Percentiles rank a stretch among this genome's conserved stretches.
phyloP scores from a whole-genome alignment of 306 rosid species.

The Prinsepia uniflora region DNA sequence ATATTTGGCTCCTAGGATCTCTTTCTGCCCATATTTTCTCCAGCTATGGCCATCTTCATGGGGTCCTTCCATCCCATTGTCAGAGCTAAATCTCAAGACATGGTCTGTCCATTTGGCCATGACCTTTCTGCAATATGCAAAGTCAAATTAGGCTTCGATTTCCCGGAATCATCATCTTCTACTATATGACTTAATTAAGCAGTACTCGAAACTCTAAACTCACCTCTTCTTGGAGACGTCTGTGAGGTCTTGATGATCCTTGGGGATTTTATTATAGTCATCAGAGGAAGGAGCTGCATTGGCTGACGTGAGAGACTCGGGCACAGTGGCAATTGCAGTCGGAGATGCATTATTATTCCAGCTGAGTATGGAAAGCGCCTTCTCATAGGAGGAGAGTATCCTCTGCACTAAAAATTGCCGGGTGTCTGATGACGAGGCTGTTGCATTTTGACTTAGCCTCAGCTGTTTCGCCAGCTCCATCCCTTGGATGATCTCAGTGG shows the following conservation, averaged over 20 bases:
- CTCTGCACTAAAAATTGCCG: slow-evolving; percentile 48
- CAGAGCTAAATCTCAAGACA: slow-evolving; percentile 47
- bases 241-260: slow-evolving; percentile 40
- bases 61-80: slow-evolving; percentile 60
- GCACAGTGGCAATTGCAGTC: slow-evolving; percentile 3
- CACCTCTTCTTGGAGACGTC: slow-evolving; percentile 71
- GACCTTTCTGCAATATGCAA: slow-evolving; percentile 54
- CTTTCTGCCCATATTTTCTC: slow-evolving; percentile 95
- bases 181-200: background rate
- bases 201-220: background rate
- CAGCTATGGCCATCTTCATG: slow-evolving; percentile 67
- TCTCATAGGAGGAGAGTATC: slow-evolving; percentile 64
- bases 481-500: slow-evolving; percentile 60
- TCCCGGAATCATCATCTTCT: background rate
- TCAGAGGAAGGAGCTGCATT: slow-evolving; percentile 50
- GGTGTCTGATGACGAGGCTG: slow-evolving; percentile 40
- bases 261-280: slow-evolving; percentile 37
- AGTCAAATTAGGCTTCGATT: slow-evolving; percentile 8
- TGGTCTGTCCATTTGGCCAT: slow-evolving; percentile 63
- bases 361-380: slow-evolving; percentile 54
- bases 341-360: slow-evolving; percentile 6
- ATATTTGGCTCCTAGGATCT: slow-evolving; percentile 69
- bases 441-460: slow-evolving; percentile 35
- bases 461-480: slow-evolving; percentile 66
- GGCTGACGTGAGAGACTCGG: slow-evolving; percentile 52